A percentile compares a stretch with the other conserved stretches of the same genome.
Evolutionary conservation across 208 protist genomes (phyloP).

Genomic region (Trypanosoma mega): DNA sequence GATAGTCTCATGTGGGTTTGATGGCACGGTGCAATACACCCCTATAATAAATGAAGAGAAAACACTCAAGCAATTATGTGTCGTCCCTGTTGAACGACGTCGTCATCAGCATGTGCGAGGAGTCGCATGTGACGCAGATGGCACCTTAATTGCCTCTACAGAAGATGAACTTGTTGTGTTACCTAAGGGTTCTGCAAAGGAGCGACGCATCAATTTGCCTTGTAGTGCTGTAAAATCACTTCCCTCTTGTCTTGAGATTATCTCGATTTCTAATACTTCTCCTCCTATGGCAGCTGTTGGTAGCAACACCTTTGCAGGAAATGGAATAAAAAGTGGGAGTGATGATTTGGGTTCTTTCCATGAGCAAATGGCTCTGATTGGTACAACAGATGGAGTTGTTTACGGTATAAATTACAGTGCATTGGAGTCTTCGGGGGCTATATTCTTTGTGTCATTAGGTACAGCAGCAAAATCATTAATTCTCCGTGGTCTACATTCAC

Average conservation of each 20-base stretch:
- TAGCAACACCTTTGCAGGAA: too few relatives aligned
- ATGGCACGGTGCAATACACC: conserved; percentile 41
- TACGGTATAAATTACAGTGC: conserved; percentile 15
- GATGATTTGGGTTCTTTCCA: too few relatives aligned
- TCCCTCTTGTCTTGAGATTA: conserved; percentile 13
- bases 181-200: background rate
- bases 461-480: conserved; percentile 20
- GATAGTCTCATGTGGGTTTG: conserved; percentile 54
- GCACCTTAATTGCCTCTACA: conserved; percentile 20
- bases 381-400: conserved; percentile 18
- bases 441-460: background rate
- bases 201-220: conserved; percentile 8
- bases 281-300: too few relatives aligned
- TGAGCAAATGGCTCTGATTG: conserved; percentile 15
- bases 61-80: background rate
- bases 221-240: background rate
- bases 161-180: conserved; percentile 22
- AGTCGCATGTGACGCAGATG: conserved; percentile 16
- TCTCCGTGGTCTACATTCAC: conserved; percentile 8
- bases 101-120: conserved; percentile 17
- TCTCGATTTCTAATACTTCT: background rate
- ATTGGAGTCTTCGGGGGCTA: background rate
- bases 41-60: background rate
- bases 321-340: too few relatives aligned
- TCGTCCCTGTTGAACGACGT: background rate